Base-by-base conservation (phyloP, 768 basidiomycete species). In the Suillus luteus region DNA sequence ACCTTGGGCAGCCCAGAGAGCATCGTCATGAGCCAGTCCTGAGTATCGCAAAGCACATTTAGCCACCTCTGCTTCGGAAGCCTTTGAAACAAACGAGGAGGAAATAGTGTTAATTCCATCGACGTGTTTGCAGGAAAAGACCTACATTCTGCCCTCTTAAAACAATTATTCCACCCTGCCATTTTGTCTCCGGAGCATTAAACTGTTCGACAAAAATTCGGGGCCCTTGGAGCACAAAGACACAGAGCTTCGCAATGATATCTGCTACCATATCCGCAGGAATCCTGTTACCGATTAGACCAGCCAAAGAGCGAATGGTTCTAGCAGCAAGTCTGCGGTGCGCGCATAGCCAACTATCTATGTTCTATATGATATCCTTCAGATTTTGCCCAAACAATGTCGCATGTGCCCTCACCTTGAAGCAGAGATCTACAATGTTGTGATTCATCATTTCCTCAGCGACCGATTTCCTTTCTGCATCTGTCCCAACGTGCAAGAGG, bases 31-130 rank as follows among this genome's bases (percentile, higher is more conserved):
- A 11, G 71, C 38, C 65, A 76, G 67, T 15, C 70, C 73, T 60
- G 70, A 77, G 62, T 71, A 72, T 38, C 76, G 68, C 8, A 73
- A 70, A 11, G 69, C 75, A 58, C 74, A 76, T 59, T 58, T 61
- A 35, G 59, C 60, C 24, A 57, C 61, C 22, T 57, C 37, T 22
- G 61, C 48, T 43, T 59, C 62, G 6, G 62, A 37, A 31, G 40
- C 40, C 57, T 60, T 41, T 60, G 19, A 62, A 40, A 40, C 27
- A 58, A 10, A 27, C 6, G 24, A 58, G 15, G 22, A 41, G 24
- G 24, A 33, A 54, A 61, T 52, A 9, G 14, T 12, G 35, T 57
- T 11, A 61, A 38, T 38, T 31, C 37, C 35, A 31, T 37, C 6
- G 6, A 24, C 5, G 2, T 15, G 62, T 43, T 11, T 46, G 62